These are phyloP conservation scores for Podaxis sp. DNA, from an alignment of 768 basidiomycete species.

Conservation along the genomic window DNA sequence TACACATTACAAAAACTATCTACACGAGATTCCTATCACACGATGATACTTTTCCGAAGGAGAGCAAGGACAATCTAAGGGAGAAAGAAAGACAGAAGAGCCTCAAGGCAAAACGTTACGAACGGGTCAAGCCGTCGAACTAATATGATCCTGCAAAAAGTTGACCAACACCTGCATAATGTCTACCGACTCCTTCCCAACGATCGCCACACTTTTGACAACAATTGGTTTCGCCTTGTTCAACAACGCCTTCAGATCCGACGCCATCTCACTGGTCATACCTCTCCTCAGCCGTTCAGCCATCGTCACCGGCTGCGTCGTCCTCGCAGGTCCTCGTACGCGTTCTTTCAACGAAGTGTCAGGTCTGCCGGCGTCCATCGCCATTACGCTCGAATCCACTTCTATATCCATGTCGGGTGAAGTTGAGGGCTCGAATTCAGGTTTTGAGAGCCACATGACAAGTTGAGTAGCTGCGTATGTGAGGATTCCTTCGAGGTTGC, in stretches of 20 bases:
- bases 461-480: constrained; percentile 77
- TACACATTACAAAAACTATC: constrained; percentile 6
- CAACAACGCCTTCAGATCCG: constrained; percentile 66
- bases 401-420: constrained; percentile 44
- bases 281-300: constrained; percentile 70
- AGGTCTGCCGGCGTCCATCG: constrained; percentile 36
- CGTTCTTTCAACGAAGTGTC: constrained; percentile 29
- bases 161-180: constrained; percentile 58
- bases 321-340: constrained; percentile 39
- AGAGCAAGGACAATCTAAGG: background rate
- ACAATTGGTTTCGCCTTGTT: constrained; percentile 65
- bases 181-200: constrained; percentile 50
- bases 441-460: constrained; percentile 74
- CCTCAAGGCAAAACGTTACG: constrained; percentile 12
- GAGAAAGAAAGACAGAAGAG: constrained; percentile 13
- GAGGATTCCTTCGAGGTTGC: constrained; percentile 66
- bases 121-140: constrained; percentile 32
- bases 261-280: constrained; percentile 79
- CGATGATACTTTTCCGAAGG: background rate
- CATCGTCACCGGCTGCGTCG: constrained; percentile 43
- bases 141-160: constrained; percentile 66
- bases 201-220: constrained; percentile 51
- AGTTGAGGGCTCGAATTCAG: constrained; percentile 53
- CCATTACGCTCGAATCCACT: constrained; percentile 28
- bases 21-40: background rate